These are phyloP conservation scores for Phytophthora palmivora DNA, from an alignment of 352 stramenopile genomes.

Conservation along the genomic window DNA sequence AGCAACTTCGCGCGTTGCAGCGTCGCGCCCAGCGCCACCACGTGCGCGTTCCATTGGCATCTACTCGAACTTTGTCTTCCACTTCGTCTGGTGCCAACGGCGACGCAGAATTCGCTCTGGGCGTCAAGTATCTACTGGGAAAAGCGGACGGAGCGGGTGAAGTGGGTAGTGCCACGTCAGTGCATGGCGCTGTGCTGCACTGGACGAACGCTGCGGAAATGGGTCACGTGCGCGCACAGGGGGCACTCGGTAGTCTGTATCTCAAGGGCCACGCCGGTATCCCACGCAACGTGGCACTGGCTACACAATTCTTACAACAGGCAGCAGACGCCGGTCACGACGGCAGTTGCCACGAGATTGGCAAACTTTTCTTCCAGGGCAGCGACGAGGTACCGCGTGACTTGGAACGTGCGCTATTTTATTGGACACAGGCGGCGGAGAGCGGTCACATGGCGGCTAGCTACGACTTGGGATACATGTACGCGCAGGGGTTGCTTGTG, in stretches of 20 bases:
- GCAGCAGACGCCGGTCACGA: constrained; percentile 74
- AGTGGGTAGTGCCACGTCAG: constrained; percentile 40
- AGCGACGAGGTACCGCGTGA: constrained; percentile 40
- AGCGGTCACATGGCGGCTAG: constrained; percentile 74
- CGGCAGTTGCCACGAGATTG: constrained; percentile 76
- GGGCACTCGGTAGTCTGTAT: constrained; percentile 77
- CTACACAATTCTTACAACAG: constrained; percentile 61
- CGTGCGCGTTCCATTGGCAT: constrained; percentile 1
- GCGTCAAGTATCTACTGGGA: constrained; percentile 65
- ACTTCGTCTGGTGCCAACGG: constrained; percentile 18
- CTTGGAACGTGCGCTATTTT: constrained; percentile 53
- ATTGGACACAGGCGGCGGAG: constrained; percentile 69
- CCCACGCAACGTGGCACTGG: constrained; percentile 53
- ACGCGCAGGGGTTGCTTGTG: constrained; percentile 75
- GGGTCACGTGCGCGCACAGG: constrained; percentile 75
- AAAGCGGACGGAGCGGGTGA: constrained; percentile 35
- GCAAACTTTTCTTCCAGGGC: constrained; percentile 76
- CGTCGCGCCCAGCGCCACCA: constrained; percentile 16
- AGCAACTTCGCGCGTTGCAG: constrained; percentile 24
- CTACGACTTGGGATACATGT: constrained; percentile 82
- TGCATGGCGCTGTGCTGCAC: constrained; percentile 69
- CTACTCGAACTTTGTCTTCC: constrained; percentile 11
- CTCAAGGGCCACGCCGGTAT: constrained; percentile 63
- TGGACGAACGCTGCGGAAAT: constrained; percentile 80
- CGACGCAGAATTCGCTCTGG: constrained; percentile 66